Conservation (phyloP, 768 basidiomycete species). For the Trametes cinnabarina region DNA sequence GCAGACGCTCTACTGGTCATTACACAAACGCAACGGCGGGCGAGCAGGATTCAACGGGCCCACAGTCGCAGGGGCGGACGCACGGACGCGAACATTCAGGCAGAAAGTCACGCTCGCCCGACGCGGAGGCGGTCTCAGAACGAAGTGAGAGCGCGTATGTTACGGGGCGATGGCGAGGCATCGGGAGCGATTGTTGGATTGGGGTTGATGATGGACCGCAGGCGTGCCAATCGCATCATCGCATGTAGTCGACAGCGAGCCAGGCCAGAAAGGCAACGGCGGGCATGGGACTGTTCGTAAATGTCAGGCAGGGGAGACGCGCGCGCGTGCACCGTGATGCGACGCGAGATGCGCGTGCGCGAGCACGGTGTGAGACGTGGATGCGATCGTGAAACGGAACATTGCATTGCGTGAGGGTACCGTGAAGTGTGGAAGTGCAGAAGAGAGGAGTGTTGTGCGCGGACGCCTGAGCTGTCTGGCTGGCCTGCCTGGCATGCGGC, state of each 20-base stretch:
- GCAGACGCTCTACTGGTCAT: slow-evolving; percentile 63
- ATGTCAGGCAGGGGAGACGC: background rate
- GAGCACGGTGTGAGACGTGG: background rate
- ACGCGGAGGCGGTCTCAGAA: slow-evolving; percentile 10
- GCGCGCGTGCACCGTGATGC: background rate
- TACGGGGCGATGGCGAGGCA: background rate
- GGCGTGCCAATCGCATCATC: no score
- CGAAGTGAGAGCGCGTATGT: background rate
- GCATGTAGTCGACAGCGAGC: no score
- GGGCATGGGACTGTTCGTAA: background rate
- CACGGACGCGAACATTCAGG: background rate
- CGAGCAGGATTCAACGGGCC: no score
- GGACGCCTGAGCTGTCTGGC: background rate
- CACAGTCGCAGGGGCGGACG: background rate
- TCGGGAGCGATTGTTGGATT: background rate
- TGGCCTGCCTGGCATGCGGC: background rate
- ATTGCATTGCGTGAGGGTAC: slow-evolving; percentile 2
- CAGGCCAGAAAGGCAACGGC: background rate
- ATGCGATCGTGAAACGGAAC: slow-evolving; percentile 9
- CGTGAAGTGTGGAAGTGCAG: slow-evolving; percentile 5
- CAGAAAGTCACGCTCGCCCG: background rate
- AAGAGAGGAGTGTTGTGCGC: background rate
- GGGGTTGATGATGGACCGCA: no score
- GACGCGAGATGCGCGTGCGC: background rate
- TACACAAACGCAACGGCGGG: no score